Percentiles rank a stretch among this genome's conserved stretches.
Conservation (phyloP, 2,329 filamentous ascomycete genomes). For the Colletotrichum caudatum region DNA sequence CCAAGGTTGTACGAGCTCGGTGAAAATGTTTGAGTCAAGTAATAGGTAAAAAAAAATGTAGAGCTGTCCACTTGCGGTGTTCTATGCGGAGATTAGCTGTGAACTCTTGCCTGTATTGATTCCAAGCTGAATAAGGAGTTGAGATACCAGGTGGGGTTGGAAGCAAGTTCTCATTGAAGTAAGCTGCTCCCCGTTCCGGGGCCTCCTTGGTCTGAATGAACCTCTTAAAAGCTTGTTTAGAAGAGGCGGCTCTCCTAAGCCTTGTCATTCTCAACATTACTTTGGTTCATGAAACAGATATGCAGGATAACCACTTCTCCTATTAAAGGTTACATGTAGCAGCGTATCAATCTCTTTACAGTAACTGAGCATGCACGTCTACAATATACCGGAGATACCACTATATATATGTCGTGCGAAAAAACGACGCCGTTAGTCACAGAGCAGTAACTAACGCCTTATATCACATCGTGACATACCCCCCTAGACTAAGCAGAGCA, state of each 20-base stretch:
- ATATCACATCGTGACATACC: too few relatives aligned
- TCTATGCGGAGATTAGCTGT: conserved; percentile 1
- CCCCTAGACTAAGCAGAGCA: too few relatives aligned
- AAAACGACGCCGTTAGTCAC: too few relatives aligned
- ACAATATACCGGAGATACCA: too few relatives aligned
- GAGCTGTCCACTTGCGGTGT: conserved; percentile 44
- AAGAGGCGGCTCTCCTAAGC: conserved; percentile 37
- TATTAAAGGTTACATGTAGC: not conserved
- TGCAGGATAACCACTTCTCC: not conserved
- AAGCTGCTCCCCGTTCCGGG: conserved; percentile 33
- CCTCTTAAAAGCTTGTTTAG: conserved; percentile 36
- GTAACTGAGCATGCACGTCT: not conserved
- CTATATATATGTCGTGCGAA: too few relatives aligned
- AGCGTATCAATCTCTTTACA: not conserved
- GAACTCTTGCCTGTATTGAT: accelerated
- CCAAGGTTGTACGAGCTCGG: conserved; percentile 51
- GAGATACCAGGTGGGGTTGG: conserved; percentile 42
- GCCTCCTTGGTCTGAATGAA: conserved; percentile 38
- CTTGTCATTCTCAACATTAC: not conserved
- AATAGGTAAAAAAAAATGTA: conserved; percentile 51
- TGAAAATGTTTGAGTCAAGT: conserved; percentile 50
- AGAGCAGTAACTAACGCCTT: too few relatives aligned
- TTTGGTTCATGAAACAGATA: too few relatives aligned
- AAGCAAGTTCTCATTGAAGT: conserved; percentile 46
- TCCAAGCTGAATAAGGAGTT: not conserved